Conservation (phyloP, 306 rosid species). For the Prunus kanzakura region DNA sequence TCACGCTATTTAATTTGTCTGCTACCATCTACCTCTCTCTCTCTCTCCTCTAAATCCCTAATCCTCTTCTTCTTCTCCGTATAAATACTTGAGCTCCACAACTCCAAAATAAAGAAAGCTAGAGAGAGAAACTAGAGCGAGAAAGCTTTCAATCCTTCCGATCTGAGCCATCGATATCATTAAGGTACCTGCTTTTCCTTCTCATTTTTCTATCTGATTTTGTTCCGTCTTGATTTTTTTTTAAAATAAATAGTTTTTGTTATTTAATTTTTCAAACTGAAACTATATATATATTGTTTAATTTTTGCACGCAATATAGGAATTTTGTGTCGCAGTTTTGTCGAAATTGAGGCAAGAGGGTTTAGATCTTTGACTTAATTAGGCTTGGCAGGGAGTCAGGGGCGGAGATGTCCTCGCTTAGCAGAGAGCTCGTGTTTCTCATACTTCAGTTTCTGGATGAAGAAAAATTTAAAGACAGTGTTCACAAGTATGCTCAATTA, state of each 20-base stretch:
- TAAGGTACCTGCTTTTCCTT: constrained; percentile 38
- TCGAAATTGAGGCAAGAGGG: constrained; percentile 55
- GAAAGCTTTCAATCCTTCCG: constrained; percentile 50
- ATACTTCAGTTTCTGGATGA: constrained; percentile 99
- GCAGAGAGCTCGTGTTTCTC: constrained; percentile 98
- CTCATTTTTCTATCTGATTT: constrained; percentile 18
- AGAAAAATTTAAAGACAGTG: constrained; percentile 97
- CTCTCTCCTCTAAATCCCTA: constrained; percentile 81
- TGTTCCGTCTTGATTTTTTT: not conserved
- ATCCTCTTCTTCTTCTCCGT: constrained; percentile 28
- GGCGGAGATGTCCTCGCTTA: constrained; percentile 85
- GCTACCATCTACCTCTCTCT: constrained; percentile 45
- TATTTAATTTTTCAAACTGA: not conserved
- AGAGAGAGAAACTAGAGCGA: constrained; percentile 80
- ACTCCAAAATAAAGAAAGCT: constrained; percentile 31
- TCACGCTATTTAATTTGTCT: constrained; percentile 86
- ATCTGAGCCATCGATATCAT: constrained; percentile 53
- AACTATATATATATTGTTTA: not conserved
- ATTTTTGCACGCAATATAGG: constrained; percentile 25
- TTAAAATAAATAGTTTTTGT: not conserved
- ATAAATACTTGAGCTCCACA: constrained; percentile 67
- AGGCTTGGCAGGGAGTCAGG: constrained; percentile 30
- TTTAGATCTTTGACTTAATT: constrained; percentile 43
- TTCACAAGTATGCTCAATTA: constrained; percentile 65
- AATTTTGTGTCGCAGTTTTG: constrained; percentile 34